These are phyloP conservation scores for Blastobotrys parvus DNA, from an alignment of 805 yeast species.

Conservation along the genomic window DNA sequence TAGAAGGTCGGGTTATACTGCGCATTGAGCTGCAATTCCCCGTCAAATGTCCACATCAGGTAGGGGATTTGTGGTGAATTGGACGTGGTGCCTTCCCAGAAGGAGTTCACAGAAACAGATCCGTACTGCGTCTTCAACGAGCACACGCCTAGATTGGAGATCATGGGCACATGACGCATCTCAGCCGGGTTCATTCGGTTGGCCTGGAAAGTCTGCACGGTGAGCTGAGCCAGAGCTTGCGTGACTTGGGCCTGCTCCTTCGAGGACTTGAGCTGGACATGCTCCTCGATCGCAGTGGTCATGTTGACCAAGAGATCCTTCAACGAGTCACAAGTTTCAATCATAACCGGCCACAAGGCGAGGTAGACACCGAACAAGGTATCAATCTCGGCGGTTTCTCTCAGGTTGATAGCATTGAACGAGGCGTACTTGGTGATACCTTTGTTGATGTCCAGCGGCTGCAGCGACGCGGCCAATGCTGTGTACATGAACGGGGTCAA, in stretches of 20 bases:
- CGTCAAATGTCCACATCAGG: constrained; percentile 4
- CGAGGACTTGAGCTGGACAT: background rate
- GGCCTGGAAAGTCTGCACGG: background rate
- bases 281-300: background rate
- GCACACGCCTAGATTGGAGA: background rate
- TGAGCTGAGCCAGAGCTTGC: background rate
- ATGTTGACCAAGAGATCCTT: background rate
- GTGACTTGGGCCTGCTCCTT: background rate
- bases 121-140: constrained; percentile 1
- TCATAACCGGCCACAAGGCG: constrained; percentile 7
- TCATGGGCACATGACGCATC: background rate
- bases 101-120: background rate
- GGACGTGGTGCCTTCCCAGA: constrained; percentile 1
- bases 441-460: constrained; percentile 1
- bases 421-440: constrained; percentile 2
- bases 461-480: background rate
- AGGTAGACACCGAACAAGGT: constrained; percentile 4
- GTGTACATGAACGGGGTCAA: constrained; percentile 4
- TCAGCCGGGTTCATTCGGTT: background rate
- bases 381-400: background rate
- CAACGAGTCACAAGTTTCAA: background rate
- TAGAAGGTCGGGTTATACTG: constrained; percentile 4
- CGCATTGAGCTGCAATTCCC: background rate
- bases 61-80: constrained; percentile 5
- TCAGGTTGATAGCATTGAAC: background rate